Base-by-base conservation (phyloP, 1,284 basidiomycete species). In the Ganoderma meredithae region DNA sequence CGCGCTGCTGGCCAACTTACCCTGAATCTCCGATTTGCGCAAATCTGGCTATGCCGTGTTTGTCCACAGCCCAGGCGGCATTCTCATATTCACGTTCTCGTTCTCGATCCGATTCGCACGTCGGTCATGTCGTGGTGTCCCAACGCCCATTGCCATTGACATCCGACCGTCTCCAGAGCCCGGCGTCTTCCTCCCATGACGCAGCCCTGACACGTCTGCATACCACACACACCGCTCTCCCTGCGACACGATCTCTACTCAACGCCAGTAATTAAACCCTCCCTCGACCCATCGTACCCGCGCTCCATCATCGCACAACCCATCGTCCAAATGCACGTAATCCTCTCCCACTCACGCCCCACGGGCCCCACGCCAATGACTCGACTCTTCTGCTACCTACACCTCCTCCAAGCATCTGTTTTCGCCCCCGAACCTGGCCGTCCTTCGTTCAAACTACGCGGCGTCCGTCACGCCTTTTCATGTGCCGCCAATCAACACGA, bases 21-120 rank as follows among this genome's bases (percentile, higher is more conserved):
- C 67, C 66, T 36, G 60, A 62, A 72, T 69, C 68, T 67, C 68
- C 71, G 68, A 71, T 71, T 63, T 22, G 6, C 33, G 40, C 62
- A 7, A 64, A 66, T 65, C 64, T 52, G 55, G 62, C 71, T 65
- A 66, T 64, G 43, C 70, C 64, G 8, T 52, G 66, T 68, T 65
- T 60, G 62, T 55, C 49, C 56, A 58, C 15, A 22, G 49, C 47
- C 49, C 59, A 60, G 36, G 40, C 22, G 27, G 40, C 12, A 22
- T 43, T 59, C 58, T 17, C 49, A 19, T 59, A 36, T 59, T 41
- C 61, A 15, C 40, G 10, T 25, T 53, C 63, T 58, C 67, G 65
- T 25, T 53, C 63, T 58, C 67, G 65, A 43, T 41, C 62, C 55
- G 27, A 40, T 52, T 47, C 68, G 60, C 56, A 58, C 4, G 19